A percentile compares a stretch with the other conserved stretches of the same genome.
These are phyloP conservation scores for Aspergillus oerlinghausenensis DNA, from an alignment of 2,329 filamentous ascomycete genomes.

Conservation along the genomic window DNA sequence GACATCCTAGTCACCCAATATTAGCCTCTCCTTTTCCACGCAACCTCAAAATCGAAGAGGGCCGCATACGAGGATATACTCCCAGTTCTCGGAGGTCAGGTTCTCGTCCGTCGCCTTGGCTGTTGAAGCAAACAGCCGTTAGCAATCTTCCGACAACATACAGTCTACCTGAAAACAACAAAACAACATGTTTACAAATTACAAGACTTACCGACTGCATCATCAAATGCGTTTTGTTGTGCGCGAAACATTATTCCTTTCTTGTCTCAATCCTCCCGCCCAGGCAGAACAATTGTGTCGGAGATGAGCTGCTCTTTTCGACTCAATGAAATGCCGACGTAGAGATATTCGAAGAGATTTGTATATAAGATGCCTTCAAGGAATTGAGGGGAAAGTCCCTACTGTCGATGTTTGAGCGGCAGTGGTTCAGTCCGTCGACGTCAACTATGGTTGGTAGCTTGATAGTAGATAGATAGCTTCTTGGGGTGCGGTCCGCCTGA, in stretches of 20 bases:
- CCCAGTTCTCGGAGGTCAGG: conserved; percentile 80
- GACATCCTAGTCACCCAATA: conserved; percentile 45
- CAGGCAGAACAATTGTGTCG: not conserved
- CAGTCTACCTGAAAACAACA: not conserved
- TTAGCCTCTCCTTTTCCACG: conserved; percentile 11
- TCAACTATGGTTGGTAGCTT: not conserved
- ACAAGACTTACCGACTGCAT: conserved; percentile 57
- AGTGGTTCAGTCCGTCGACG: not conserved
- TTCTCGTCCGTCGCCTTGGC: conserved; percentile 95
- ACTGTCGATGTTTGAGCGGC: not conserved
- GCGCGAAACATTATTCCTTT: conserved; percentile 51
- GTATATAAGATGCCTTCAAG: not conserved
- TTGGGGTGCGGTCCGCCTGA: not conserved
- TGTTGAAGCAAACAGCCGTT: conserved; percentile 31
- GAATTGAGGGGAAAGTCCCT: not conserved
- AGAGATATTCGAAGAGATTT: not conserved
- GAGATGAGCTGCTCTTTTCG: not conserved
- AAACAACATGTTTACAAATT: not conserved
- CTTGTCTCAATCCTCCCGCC: conserved; percentile 4
- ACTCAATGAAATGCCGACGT: not conserved
- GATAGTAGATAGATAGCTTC: not conserved
- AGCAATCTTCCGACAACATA: conserved; percentile 13
- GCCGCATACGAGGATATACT: conserved; percentile 57
- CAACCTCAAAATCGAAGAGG: not conserved
- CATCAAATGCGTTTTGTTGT: conserved; percentile 66